Evolutionary conservation across 2,329 filamentous ascomycete species (phyloP), one percentile per base, ranked within the genome.

Genomic region (Aaosphaeria pasadenensis): DNA sequence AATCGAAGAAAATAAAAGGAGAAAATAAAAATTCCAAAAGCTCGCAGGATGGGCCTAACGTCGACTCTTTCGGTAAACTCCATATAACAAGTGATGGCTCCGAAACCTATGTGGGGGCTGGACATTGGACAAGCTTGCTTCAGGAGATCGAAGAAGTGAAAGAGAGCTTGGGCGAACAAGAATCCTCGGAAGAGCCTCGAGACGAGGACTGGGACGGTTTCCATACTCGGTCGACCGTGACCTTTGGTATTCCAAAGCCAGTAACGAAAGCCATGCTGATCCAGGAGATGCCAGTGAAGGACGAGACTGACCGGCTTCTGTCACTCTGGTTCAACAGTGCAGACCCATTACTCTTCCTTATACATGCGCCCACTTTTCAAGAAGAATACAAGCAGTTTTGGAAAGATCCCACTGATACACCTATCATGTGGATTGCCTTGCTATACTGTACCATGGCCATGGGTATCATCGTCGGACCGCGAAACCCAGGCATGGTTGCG

Each of bases 121-220:
- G 56, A 2, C 62, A 64, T 42, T 64, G 62, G 62, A 56, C 54
- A 6, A 47, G 53, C 5, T 41, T 64, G 17, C 46, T 64, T 42
- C 53, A 62, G 39, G 62, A 64, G 50, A 61, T 64, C n/a, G 55
- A 56, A 41, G 59, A 63, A 40, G 59, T 64, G 9, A 63, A 58
- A 44, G 54, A 56, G 33, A 55, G 54, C 42, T 50, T 63, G n/a
- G 57, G 58, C 1, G 53, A 54, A 2, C 52, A 56, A n/a, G 57
- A 55, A 11, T 55, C 50, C n/a, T 43, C 35, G 31, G 49, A 52
- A 9, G 47, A 52, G 29, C 5, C 35, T 5, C 44, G 46, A 7
- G 53, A 57, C 39, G 59, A 63, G 30, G 52, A 44, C 7, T 59
- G 58, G 56, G 48, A 56, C 32, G 39, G 54, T 17, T 31, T 44